Conservation (phyloP, 2,329 filamentous ascomycete species). For the Aureobasidium sp. region DNA sequence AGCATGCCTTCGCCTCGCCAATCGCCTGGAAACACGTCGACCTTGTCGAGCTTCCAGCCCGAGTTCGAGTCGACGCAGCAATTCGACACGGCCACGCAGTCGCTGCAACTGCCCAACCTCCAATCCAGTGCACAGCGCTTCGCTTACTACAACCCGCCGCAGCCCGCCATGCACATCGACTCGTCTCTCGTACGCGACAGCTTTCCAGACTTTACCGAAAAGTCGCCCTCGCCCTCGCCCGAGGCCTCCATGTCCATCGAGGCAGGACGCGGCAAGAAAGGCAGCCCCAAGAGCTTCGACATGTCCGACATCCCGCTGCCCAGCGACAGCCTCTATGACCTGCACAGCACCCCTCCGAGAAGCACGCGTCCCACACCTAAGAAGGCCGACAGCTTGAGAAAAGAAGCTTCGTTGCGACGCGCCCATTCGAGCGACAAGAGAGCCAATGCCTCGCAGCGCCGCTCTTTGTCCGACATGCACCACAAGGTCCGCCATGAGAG, state of each 20-base stretch:
- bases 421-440: constrained; percentile 31
- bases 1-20: constrained; percentile 12
- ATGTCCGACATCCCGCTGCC: constrained; percentile 46
- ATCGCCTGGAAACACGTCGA: constrained; percentile 16
- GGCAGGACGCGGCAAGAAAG: constrained; percentile 45
- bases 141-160: background rate
- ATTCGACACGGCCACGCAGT: constrained; percentile 19
- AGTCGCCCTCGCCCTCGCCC: constrained; percentile 3
- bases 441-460: constrained; percentile 30
- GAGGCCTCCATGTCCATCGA: constrained; percentile 42
- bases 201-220: constrained; percentile 13
- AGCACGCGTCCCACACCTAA: constrained; percentile 23
- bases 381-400: constrained; percentile 32
- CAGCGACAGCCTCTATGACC: constrained; percentile 42
- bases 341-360: constrained; percentile 36
- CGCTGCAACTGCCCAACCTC: constrained; percentile 13
- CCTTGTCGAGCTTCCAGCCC: constrained; percentile 18
- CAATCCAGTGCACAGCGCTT: constrained; percentile 11
- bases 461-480: constrained; percentile 50
- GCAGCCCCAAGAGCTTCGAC: constrained; percentile 34
- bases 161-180: constrained; percentile 8
- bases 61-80: constrained; percentile 19
- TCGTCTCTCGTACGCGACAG: constrained; percentile 1
- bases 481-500: constrained; percentile 47
- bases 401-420: constrained; percentile 40